phyloP scores from a whole-genome alignment of 371 early-diverging fungal genomes.

The Caulochytrium protostelioides region DNA sequence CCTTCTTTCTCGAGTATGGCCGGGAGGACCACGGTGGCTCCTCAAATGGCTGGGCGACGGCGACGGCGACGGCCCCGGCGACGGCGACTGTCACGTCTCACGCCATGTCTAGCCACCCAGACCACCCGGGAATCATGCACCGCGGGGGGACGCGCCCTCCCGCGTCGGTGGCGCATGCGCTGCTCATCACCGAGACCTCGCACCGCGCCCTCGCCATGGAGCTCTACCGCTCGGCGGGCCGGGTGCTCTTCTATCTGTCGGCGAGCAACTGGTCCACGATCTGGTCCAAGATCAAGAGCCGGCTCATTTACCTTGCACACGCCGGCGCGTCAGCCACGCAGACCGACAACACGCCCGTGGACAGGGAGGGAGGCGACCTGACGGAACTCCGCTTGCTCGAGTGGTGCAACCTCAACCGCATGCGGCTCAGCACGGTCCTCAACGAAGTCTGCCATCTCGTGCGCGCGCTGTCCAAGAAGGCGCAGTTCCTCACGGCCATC shows the following conservation, averaged over 20 bases:
- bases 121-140: no score
- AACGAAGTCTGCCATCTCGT: constrained; percentile 39
- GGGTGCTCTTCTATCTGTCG: constrained; percentile 51
- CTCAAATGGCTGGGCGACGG: constrained; percentile 23
- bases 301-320: constrained; percentile 5
- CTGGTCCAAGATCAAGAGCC: constrained; percentile 36
- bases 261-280: constrained; percentile 61
- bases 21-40: constrained; percentile 30
- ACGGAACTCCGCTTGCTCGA: constrained; percentile 54
- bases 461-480: constrained; percentile 39
- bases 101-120: no score
- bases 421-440: constrained; percentile 39
- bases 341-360: no score
- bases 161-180: no score
- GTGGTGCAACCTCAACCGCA: constrained; percentile 47
- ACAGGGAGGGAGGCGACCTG: constrained; percentile 46
- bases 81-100: no score
- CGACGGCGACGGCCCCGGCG: neutral
- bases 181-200: no score
- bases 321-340: no score
- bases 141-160: no score
- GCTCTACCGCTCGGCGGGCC: constrained; percentile 29
- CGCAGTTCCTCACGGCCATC: constrained; percentile 43
- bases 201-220: no score
- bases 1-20: constrained; percentile 6